Evolutionary conservation across 495 filamentous ascomycete genomes (phyloP), one percentile per base, ranked within the genome.

Genomic region (Aspergillus ostianus): DNA sequence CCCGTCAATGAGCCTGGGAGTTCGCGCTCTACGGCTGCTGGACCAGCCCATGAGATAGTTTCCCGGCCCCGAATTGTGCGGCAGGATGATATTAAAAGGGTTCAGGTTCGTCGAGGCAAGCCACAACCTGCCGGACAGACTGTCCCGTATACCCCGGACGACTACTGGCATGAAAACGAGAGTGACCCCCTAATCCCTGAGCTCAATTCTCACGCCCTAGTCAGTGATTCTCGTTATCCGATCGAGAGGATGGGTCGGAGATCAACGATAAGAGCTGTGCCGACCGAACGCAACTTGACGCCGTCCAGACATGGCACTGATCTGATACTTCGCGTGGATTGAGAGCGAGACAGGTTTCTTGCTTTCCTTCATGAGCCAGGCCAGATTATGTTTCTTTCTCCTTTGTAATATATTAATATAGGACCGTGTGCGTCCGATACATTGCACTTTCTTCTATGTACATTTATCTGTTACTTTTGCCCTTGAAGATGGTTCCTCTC

Each of bases 251-350:
- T 12, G 32, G 20, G 53, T 27, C 53, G 48, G 29, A 65, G 55
- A 57, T 51, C 61, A 6, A 61, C 59, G 20, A 67, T 65, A 44
- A 67, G 72, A 29, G 60, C 62, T 29, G 64, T 63, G 15, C 69
- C 71, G 0, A 62, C 58, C n/a, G 70, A 73, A 56, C 70, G 67
- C 55, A 73, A 77, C 58, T 51, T 79, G 44, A 77, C 71, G 10
- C 75, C 75, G 3, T 76, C 73, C 6, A 65, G 66, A 51, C 46
- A 67, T 36, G 72, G 74, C 6, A 58, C 66, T 17, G 74, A 77
- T 59, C 60, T 79, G 62, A 73, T 76, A 27, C 55, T 77, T 8
- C 64, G 68, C 13, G 75, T 77, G 49, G 75, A 79, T 55, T 75
- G 55, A 70, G 19, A 27, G 17, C 21, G 21, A 26, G 17, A 12